Evolutionary conservation across 208 protist genomes (phyloP), one percentile per base, ranked within the genome.

Genomic region (Trypanosomatidae sp.): DNA sequence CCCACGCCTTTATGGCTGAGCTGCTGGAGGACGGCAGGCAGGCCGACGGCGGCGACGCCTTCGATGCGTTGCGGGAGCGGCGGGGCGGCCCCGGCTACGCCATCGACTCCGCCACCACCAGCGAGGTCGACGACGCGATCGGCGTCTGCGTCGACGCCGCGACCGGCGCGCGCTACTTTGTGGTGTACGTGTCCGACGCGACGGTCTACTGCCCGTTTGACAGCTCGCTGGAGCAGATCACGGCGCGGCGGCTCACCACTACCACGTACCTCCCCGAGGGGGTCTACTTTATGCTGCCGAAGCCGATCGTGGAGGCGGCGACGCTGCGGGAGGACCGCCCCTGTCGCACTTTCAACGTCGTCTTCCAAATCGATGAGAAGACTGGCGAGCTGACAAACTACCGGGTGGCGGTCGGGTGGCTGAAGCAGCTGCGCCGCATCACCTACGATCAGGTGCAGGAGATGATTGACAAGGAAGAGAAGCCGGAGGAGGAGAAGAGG

Each of bases 271-370:
- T 97, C 25, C 93, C 93, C 0, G 90, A 97, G 67, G 84, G 87
- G 4, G 93, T 97, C 52, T 97, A 81, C 66, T 97, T 95, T 69
- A 97, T 97, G 93, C 77, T 97, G 28, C 93, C 93, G 12, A 92
- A 92, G 66, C 82, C 85, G 1, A 91, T 97, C 66, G 86, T 97
- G 4, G 88, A 93, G 78, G 89, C 88, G 62, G 90, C 93, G 25
- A 97, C 93, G 41, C 77, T 97, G 68, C 89, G 90, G 19, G 89
- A 94, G 68, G 89, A 95, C 72, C 79, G 83, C 13, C 87, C 87
- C 0, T 97, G 93, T 71, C 87, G 93, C 41, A 97, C 93, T 25
- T 97, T 97, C 76, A 89, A 91, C 72, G 87, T 97, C 53, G 79
- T 82, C 43, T 97, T 97, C 66, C 79, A 88, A 52, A 84, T 97